A percentile compares a stretch with the other conserved stretches of the same genome.
Conservation (phyloP, 768 basidiomycete genomes). For the Austroboletus eburneus region DNA sequence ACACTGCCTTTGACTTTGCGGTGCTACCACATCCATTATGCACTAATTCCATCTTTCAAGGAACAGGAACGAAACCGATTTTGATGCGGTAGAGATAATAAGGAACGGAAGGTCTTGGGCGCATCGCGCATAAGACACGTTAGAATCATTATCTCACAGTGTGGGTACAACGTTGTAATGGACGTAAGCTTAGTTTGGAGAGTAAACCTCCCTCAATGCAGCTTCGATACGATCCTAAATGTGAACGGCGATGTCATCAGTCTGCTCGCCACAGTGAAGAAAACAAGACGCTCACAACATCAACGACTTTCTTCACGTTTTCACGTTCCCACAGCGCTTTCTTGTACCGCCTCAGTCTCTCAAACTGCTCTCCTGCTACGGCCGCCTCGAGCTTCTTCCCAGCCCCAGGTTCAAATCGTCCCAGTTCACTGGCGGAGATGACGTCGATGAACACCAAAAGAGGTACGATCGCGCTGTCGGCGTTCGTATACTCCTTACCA, state of each 20-base stretch:
- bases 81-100: too few relatives aligned
- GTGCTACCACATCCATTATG: too few relatives aligned
- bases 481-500: constrained; percentile 48
- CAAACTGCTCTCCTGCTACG: constrained; percentile 42
- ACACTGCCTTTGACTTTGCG: too few relatives aligned
- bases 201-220: background rate
- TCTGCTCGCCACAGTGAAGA: background rate
- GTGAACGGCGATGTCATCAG: background rate
- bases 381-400: constrained; percentile 41
- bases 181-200: background rate
- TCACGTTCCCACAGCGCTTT: constrained; percentile 41
- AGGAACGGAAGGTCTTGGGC: too few relatives aligned
- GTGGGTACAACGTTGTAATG: too few relatives aligned
- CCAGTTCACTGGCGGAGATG: constrained; percentile 43
- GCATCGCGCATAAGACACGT: too few relatives aligned
- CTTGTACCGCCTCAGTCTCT: constrained; percentile 45
- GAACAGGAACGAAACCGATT: too few relatives aligned
- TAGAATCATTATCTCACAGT: too few relatives aligned
- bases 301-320: constrained; percentile 6
- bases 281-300: background rate
- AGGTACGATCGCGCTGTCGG: constrained; percentile 56
- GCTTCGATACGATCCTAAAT: background rate
- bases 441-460: constrained; percentile 47
- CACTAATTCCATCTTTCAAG: too few relatives aligned
- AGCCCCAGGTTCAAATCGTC: constrained; percentile 43